Base-by-base conservation (phyloP, 305 asterid genomes). In the Euphrasia arctica region DNA sequence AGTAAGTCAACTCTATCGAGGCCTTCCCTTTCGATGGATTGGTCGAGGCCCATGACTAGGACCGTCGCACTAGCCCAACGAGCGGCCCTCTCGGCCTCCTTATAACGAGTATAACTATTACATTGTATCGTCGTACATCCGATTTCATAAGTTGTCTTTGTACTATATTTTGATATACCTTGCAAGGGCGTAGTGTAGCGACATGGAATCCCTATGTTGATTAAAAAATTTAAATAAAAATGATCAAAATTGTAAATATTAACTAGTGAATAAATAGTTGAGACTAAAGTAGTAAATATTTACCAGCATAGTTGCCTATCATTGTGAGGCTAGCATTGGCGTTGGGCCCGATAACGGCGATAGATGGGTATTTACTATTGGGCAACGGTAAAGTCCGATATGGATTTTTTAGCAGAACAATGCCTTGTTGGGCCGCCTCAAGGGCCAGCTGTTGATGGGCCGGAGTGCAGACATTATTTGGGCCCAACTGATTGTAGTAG, bases 351-450 rank as follows among this genome's bases (percentile, higher is more conserved):
- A 50, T 50, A 4, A 50, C 55, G 2, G 55, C 25, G 3, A 50
- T 7, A 14, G 55, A 2, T 10, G 15, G 1, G 5, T 18, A 18
- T 18, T 13, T 9, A 2, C 1, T 4, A 9, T 7, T 7, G 15
- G 28, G 2, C 6, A 50, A 7, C 9, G 55, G 55, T 50, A 50
- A 50, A 50, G 27, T 3, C 27, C 9, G 28, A 50, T 50, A 14
- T 1, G 4, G 10, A 14, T 50, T 50, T 50, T 50, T n/a, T 0
- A 50, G 55, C 55, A 50, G 25, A 50, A 50, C 55, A 50, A 50
- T 14, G 55, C 55, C 55, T 50, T 50, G 55, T 50, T 50, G 55
- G 25, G 28, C 55, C 27, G 55, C 55, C 9, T 50, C 25, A 50
- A 50, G 55, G 1, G 55, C 55, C 28, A 50, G 15, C 25, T 50